Evolutionary conservation across 805 yeast species (phyloP), one percentile per base, ranked within the genome.

Genomic region (Candida nanaspora): DNA sequence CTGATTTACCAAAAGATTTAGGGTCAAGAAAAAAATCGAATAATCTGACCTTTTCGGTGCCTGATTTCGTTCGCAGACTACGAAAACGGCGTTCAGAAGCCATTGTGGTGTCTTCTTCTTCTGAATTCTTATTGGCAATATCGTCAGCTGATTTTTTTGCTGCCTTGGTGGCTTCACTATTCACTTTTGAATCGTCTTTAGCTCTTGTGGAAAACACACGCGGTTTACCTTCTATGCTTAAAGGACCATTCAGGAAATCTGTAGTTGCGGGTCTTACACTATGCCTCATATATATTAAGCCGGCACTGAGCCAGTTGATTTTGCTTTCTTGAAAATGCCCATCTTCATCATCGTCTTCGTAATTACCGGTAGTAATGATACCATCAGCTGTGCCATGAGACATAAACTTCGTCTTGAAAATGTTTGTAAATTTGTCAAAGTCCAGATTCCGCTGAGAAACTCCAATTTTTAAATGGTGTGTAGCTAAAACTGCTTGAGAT

Each of bases 1-100:
- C 80, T 1, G 88, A 74, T 55, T 82, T 88, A 1, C 83, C 68
- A 59, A 82, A 89, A 6, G 91, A 81, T 14, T 62, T 46, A 1
- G 96, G 96, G 55, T 91, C 80, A 16, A 89, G 65, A 38, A 86
- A 73, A 49, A 84, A 80, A 45, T 69, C 66, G 53, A 76, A 86
- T 35, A 88, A 64, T 41, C 76, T 76, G 8, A 87, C 67, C 8
- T 67, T 68, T 16, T 49, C 48, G 0, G 58, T 60, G 0, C 62
- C 63, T 8, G 57, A 55, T 33, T 61, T 65, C 16, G 55, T 46
- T 5, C 38, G 44, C 34, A 77, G 61, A 15, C 43, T 42, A 15
- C 55, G 29, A 55, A 64, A 83, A 33, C 82, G 74, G 37, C 63
- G 61, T 37, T 71, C 70, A 5, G 86, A 86, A 54, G 81, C 74